These are phyloP conservation scores for Cnidoscolus chayamansa DNA, from an alignment of 441 rosid genomes.

Conservation along the genomic window DNA sequence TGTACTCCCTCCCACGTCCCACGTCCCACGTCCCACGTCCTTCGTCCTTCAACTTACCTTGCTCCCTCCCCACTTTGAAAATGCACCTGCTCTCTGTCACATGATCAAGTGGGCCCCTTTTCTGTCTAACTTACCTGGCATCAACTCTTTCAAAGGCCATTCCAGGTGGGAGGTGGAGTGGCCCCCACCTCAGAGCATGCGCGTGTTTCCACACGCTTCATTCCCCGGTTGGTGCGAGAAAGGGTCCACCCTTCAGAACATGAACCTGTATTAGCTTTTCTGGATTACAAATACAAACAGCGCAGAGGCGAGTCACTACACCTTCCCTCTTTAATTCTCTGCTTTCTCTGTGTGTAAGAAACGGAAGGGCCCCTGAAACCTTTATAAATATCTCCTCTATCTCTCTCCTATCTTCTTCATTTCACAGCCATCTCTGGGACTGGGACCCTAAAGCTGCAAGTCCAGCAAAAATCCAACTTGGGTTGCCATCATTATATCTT, in stretches of 20 bases:
- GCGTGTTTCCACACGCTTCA: not conserved
- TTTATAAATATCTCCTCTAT: not conserved
- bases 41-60: no score
- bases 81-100: conserved; percentile 22
- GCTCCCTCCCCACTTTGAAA: not conserved
- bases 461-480: conserved; percentile 27
- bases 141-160: not conserved
- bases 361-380: no score
- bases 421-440: not conserved
- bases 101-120: conserved; percentile 17
- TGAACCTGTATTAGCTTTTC: not conserved
- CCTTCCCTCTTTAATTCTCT: not conserved
- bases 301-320: not conserved
- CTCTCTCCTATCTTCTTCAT: not conserved
- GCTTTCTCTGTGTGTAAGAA: not conserved
- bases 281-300: conserved; percentile 15
- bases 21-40: conserved; percentile 1
- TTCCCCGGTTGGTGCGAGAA: no score
- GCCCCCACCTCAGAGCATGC: not conserved
- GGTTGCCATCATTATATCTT: conserved; percentile 38
- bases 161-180: conserved; percentile 3
- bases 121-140: conserved; percentile 16
- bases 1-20: no score
- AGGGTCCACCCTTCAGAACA: not conserved
- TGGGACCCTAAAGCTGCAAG: conserved; percentile 32